Evolutionary conservation across 345 rosid genomes (phyloP), one percentile per base, ranked within the genome.

Genomic region (Moringa oleifera): DNA sequence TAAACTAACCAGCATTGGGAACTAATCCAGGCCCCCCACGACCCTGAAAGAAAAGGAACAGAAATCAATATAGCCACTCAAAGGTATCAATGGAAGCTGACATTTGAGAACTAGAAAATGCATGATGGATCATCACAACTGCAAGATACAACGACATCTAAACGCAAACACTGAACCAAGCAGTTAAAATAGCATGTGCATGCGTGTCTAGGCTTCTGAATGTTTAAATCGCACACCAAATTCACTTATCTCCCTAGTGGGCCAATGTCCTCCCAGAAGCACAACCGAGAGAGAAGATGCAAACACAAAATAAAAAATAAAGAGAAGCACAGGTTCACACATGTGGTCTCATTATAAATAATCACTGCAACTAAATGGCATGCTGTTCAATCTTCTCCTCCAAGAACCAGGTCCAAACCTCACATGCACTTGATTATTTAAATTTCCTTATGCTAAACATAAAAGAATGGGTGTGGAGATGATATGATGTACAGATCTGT

Each of bases 11-110:
- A 59, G 64, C 23, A 80, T 72, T 72, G 75, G 83, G 55, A 46
- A 83, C 72, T 59, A 83, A 56, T 76, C 88, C 91, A 75, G 94
- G 88, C 69, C 94, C 97, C 70, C 91, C 94, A 71, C 87, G 95
- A 25, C 99, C 95, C 99, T 94, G 78, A 77, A 80, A 73, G 31
- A 68, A 50, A 67, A 67, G 56, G 47, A 54, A 66, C 50, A 22
- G 56, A 57, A 46, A 53, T 63, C 59, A 56, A 53, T 17, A 21
- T 68, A n/a, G n/a, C n/a, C n/a, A 41, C 63, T 49, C 20, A 15
- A 60, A 28, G 52, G 65, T 54, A 31, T 37, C 36, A 58, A 52
- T 18, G 23, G 62, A 57, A 64, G 46, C 20, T 36, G 53, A 25
- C 23, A 47, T 63, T 55, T 0, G 36, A 53, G 23, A 51, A 57